These are phyloP conservation scores for Mucor piriformis DNA, from an alignment of 371 early-diverging fungal species.

Conservation along the genomic window DNA sequence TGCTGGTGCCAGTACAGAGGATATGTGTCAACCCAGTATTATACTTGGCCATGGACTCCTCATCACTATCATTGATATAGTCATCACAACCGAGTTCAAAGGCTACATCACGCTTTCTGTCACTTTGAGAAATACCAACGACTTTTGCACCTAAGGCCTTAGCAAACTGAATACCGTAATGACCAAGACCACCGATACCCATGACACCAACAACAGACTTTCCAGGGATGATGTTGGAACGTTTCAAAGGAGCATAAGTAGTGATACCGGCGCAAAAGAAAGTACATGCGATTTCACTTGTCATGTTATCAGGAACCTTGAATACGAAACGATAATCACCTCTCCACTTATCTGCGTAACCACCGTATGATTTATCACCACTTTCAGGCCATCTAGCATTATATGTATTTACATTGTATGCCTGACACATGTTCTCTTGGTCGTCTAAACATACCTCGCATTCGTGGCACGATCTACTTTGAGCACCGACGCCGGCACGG, in stretches of 20 bases:
- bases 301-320: constrained; percentile 57
- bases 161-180: constrained; percentile 65
- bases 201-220: no score
- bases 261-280: no score
- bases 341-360: constrained; percentile 64
- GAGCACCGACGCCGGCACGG: no score
- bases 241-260: no score
- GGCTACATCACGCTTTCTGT: constrained; percentile 43
- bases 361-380: constrained; percentile 61
- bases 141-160: constrained; percentile 71
- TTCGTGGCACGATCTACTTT: constrained; percentile 42
- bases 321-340: constrained; percentile 52
- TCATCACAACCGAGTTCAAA: constrained; percentile 42
- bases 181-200: constrained; percentile 70
- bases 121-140: constrained; percentile 45
- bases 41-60: constrained; percentile 49
- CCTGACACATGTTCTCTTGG: constrained; percentile 30
- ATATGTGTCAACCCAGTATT: constrained; percentile 39
- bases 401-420: constrained; percentile 23
- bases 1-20: constrained; percentile 34
- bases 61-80: constrained; percentile 31
- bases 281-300: constrained; percentile 54
- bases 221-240: no score
- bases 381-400: constrained; percentile 52
- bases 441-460: constrained; percentile 29